Evolutionary conservation across 768 basidiomycete genomes (phyloP), one percentile per base, ranked within the genome.

Genomic region (Suillus lakei): DNA sequence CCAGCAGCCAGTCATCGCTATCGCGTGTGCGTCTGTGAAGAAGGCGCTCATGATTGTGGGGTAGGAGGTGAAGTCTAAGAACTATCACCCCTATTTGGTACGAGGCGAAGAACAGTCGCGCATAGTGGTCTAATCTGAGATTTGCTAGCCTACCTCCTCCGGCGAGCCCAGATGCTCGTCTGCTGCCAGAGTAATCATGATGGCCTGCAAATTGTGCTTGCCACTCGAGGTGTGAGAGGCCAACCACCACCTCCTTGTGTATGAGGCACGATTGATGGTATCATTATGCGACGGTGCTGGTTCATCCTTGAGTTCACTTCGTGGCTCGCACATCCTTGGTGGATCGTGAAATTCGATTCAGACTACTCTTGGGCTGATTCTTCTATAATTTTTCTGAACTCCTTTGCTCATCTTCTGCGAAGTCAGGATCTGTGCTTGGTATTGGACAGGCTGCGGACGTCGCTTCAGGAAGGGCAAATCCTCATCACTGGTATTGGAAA

Each of bases 311-410:
- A 75, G 74, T 75, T 62, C 70, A 62, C 64, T 74, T 75, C 65
- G 74, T 66, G 55, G 73, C 67, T 55, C 72, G 32, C 43, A 67
- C 54, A 62, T 54, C 28, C 44, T 56, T 16, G 10, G 64, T 38
- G 58, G 23, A 66, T 23, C 34, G 74, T 71, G 71, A 59, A 75
- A 75, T 73, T 69, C 73, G 73, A 73, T 73, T 74, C 74, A 76
- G 74, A 76, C 71, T 74, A 67, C 62, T 66, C 61, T 66, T 23
- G 61, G 43, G 23, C 66, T 63, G 66, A 54, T 59, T 53, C 51
- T 46, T 63, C 48, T 10, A 28, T 36, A 62, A 26, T 65, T 65
- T 65, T 65, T 43, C 6, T 44, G 56, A 44, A 39, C 39, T 60
- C 51, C 60, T 65, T 39, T 15, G 38, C 4, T 39, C 13, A 4